Base-by-base conservation (phyloP, 352 stramenopile species). In the Pythium biforme region DNA sequence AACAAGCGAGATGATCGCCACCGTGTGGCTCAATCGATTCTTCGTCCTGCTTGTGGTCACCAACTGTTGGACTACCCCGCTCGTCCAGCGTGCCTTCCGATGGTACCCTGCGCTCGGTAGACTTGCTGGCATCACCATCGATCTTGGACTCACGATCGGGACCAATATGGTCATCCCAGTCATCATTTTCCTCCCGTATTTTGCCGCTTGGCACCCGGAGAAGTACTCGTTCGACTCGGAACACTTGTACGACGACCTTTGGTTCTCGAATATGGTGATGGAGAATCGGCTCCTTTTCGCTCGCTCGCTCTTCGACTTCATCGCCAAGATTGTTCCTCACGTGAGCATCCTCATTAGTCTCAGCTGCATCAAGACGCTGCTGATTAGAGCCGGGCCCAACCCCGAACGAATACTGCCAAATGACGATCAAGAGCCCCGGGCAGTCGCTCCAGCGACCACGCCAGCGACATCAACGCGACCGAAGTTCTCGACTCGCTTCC, bases 271-370 rank as follows among this genome's bases (percentile, higher is more conserved):
- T 43, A 46, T 84, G n/a, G 61, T 84, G 5, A 55, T 73, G 3
- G 75, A 84, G 53, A 76, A 78, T 48, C 69, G 70, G 1, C 53
- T 74, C 9, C 63, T 81, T 26, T 74, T 77, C 56, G 61, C 48
- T 1, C 6, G 59, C 9, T 48, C 22, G 1, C 8, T 19, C 0
- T 5, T 55, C 15, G 64, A 70, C 31, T 50, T 66, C 8, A 1
- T 70, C 25, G 29, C 45, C 25, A 66, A 58, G 33, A 48, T 66
- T 26, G 19, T 66, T 1, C 57, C 64, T 17, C 63, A 70, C 25
- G 19, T 57, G 17, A 69, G 27, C 23, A 59, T 64, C 17, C 33
- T 56, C 3, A 20, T 46, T 14, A 47, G 45, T 20, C 46, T 53
- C 8, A 25, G 52, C 25, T 15, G 7, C 17, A 20, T 22, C 29